Evolutionary conservation across 495 filamentous ascomycete genomes (phyloP).

Genomic region (Penicillium antarcticum): DNA sequence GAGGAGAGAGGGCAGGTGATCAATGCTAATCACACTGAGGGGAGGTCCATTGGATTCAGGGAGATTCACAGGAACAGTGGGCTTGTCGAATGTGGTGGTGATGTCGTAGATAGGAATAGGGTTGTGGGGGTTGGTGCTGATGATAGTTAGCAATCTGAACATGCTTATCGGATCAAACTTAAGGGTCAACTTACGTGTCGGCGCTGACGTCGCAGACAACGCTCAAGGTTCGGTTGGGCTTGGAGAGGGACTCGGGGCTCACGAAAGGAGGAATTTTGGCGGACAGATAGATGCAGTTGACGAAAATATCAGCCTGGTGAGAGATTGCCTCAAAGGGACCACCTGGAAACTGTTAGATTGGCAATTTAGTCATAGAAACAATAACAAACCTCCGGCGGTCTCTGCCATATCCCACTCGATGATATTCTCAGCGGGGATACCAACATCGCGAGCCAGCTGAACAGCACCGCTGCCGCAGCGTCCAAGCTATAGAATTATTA

Average conservation of each 20-base stretch:
- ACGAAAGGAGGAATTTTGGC: constrained; percentile 70
- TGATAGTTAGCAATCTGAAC: neutral
- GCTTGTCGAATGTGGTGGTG: constrained; percentile 77
- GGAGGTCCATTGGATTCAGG: constrained; percentile 53
- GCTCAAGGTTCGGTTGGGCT: constrained; percentile 66
- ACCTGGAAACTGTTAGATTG: constrained; percentile 24
- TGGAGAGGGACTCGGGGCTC: constrained; percentile 61
- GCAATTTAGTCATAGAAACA: neutral
- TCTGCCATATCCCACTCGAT: constrained; percentile 92
- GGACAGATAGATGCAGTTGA: constrained; percentile 90
- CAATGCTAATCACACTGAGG: constrained; percentile 79
- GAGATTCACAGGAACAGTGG: constrained; percentile 68
- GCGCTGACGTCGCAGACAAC: constrained; percentile 88
- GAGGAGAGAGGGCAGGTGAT: constrained; percentile 84
- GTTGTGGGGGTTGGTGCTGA: constrained; percentile 66
- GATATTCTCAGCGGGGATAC: constrained; percentile 69
- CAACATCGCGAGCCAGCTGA: constrained; percentile 71
- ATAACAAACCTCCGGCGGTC: constrained; percentile 51
- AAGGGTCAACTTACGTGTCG: constrained; percentile 51
- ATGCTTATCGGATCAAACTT: neutral
- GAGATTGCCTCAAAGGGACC: constrained; percentile 89
- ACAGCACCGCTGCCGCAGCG: constrained; percentile 86
- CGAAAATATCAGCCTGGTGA: constrained; percentile 66
- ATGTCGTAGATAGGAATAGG: constrained; percentile 82
- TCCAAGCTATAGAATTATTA: constrained; percentile 50